These are phyloP conservation scores for Coniophora puteana DNA, from an alignment of 1,284 basidiomycete species.

Conservation along the genomic window DNA sequence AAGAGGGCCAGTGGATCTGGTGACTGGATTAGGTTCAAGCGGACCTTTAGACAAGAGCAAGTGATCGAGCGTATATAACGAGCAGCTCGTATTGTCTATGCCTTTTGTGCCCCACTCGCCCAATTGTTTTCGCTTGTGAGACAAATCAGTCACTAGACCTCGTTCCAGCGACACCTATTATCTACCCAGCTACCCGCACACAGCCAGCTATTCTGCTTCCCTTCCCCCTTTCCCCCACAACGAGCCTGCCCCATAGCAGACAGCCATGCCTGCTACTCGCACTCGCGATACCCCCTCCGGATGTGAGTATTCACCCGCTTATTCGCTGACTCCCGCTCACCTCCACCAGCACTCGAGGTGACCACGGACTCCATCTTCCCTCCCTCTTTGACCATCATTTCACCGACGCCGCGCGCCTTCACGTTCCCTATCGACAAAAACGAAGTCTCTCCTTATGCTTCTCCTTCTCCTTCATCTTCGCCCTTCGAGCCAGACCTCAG, in stretches of 20 bases:
- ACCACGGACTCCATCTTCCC: slow-evolving; percentile 55
- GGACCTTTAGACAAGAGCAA: slow-evolving; percentile 17
- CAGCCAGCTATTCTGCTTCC: slow-evolving; percentile 24
- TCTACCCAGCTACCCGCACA: slow-evolving; percentile 31
- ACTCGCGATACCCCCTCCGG: slow-evolving; percentile 65
- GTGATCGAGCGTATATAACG: slow-evolving; percentile 54
- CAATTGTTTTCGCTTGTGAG: slow-evolving; percentile 57
- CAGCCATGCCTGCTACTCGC: slow-evolving; percentile 71
- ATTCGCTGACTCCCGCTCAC: slow-evolving; percentile 22
- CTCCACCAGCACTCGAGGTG: slow-evolving; percentile 65
- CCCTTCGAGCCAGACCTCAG: slow-evolving; percentile 68
- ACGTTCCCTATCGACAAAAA: slow-evolving; percentile 57
- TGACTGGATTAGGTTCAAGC: slow-evolving; percentile 25
- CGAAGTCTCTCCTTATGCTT: slow-evolving; percentile 59
- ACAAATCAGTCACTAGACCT: slow-evolving; percentile 38
- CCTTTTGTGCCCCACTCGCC: slow-evolving; percentile 55
- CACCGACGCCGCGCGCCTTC: slow-evolving; percentile 74
- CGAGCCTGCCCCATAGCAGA: slow-evolving; percentile 32
- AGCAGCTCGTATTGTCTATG: slow-evolving; percentile 53
- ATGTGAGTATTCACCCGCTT: slow-evolving; percentile 41
- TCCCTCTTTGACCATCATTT: slow-evolving; percentile 63
- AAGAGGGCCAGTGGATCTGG: slow-evolving; percentile 15
- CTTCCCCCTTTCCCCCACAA: slow-evolving; percentile 26
- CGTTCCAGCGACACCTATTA: slow-evolving; percentile 41
- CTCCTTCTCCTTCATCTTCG: slow-evolving; percentile 58